Evolutionary conservation across 2,329 filamentous ascomycete genomes (phyloP).

Genomic region (Exophiala viscosa): DNA sequence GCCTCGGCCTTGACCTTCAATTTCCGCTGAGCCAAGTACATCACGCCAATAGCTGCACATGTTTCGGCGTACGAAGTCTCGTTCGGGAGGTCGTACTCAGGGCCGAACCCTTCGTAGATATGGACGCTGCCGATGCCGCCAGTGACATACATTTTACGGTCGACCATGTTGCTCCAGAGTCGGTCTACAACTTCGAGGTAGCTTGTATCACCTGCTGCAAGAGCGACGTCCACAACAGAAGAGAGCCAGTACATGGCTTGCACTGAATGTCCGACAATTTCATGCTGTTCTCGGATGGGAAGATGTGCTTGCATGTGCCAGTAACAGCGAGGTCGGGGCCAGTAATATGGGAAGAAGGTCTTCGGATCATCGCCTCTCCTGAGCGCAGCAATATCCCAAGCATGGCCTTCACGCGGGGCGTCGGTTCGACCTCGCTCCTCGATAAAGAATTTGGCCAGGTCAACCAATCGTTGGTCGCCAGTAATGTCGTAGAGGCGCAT

Average conservation of each 20-base stretch:
- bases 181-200: neutral
- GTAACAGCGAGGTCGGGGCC: neutral
- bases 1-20: neutral
- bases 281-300: neutral
- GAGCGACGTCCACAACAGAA: neutral
- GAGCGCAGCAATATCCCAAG: neutral
- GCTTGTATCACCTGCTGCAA: neutral
- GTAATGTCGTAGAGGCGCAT: neutral
- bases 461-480: neutral
- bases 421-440: neutral
- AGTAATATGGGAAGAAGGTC: neutral
- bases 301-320: neutral
- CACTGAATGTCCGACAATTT: neutral
- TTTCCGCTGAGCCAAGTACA: neutral
- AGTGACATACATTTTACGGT: neutral
- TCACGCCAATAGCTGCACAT: neutral
- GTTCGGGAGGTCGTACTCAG: neutral
- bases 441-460: neutral
- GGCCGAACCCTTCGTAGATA: neutral
- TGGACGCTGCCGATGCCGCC: neutral
- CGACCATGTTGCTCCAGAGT: neutral
- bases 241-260: neutral
- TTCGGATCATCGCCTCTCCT: neutral
- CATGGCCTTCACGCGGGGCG: neutral
- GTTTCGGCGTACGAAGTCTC: neutral